Conservation (phyloP, 148 eudicot genomes). For the Rhododendron molle region DNA sequence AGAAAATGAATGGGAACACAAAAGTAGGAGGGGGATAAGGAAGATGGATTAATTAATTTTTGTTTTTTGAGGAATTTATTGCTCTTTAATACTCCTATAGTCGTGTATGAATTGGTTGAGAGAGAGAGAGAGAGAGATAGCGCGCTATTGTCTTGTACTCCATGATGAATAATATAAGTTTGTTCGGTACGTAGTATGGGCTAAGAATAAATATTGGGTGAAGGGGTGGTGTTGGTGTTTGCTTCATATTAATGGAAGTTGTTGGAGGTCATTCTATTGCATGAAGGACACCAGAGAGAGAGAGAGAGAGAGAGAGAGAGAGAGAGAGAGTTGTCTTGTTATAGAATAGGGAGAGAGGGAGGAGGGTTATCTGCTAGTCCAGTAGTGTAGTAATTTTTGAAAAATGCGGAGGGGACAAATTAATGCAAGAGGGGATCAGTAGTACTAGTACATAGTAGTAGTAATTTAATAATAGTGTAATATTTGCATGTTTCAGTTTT, state of each 20-base stretch:
- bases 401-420: too few relatives aligned
- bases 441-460: too few relatives aligned
- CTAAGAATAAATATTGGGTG: background rate
- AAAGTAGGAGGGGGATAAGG: background rate
- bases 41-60: background rate
- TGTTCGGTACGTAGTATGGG: background rate
- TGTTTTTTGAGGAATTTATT: background rate
- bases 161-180: background rate
- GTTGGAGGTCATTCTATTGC: background rate
- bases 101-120: background rate
- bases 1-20: background rate
- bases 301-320: background rate
- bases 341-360: too few relatives aligned
- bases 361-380: too few relatives aligned
- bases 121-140: background rate
- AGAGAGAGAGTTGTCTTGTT: background rate
- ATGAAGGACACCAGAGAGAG: background rate
- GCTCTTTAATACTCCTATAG: background rate
- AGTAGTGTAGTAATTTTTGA: too few relatives aligned
- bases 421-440: too few relatives aligned
- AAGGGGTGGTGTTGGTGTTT: background rate
- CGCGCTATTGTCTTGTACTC: background rate
- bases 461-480: too few relatives aligned
- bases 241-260: constrained; percentile 1
- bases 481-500: too few relatives aligned